Percentiles rank a stretch among this genome's conserved stretches.
Conservation (phyloP, 179 eudicot genomes). For the Spinacia oleracea region DNA sequence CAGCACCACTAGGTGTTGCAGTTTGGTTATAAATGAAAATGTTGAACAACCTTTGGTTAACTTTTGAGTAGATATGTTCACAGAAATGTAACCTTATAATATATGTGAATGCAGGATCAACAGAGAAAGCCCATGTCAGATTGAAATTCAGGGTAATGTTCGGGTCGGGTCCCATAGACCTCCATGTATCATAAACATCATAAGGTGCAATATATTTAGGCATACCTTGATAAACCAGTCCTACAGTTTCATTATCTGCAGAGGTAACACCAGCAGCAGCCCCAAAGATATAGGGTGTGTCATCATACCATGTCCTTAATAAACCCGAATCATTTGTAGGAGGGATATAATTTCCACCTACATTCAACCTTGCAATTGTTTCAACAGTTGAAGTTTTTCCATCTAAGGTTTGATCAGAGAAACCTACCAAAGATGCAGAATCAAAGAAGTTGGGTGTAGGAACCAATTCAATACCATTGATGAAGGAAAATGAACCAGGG, state of each 20-base stretch:
- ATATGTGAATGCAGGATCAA: slow-evolving; percentile 69
- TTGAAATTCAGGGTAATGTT: slow-evolving; percentile 56
- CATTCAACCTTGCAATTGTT: slow-evolving; percentile 62
- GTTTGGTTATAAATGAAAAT: slow-evolving; percentile 66
- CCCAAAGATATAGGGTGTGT: slow-evolving; percentile 61
- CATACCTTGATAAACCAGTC: slow-evolving; percentile 35
- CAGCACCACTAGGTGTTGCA: slow-evolving; percentile 45
- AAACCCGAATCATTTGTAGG: slow-evolving; percentile 66
- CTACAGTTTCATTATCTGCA: slow-evolving; percentile 31
- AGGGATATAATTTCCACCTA: slow-evolving; percentile 71
- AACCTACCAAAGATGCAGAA: slow-evolving; percentile 49
- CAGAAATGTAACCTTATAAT: slow-evolving; percentile 72
- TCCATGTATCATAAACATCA: slow-evolving; percentile 64
- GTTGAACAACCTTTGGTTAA: slow-evolving; percentile 60
- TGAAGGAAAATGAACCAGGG: slow-evolving; percentile 54
- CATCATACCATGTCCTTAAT: slow-evolving; percentile 83
- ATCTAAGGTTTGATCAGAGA: slow-evolving; percentile 36
- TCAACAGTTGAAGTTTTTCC: slow-evolving; percentile 37
- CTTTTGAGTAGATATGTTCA: slow-evolving; percentile 42
- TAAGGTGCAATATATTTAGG: slow-evolving; percentile 57
- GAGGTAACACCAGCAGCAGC: slow-evolving; percentile 52
- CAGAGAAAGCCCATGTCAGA: slow-evolving; percentile 70
- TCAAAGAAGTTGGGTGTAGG: slow-evolving; percentile 47
- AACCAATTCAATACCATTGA: slow-evolving; percentile 86
- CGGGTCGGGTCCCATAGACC: slow-evolving; percentile 67